A percentile compares a stretch with the other conserved stretches of the same genome.
phyloP scores from a whole-genome alignment of 257 asterid genomes.

The Nicotiana otophora region DNA sequence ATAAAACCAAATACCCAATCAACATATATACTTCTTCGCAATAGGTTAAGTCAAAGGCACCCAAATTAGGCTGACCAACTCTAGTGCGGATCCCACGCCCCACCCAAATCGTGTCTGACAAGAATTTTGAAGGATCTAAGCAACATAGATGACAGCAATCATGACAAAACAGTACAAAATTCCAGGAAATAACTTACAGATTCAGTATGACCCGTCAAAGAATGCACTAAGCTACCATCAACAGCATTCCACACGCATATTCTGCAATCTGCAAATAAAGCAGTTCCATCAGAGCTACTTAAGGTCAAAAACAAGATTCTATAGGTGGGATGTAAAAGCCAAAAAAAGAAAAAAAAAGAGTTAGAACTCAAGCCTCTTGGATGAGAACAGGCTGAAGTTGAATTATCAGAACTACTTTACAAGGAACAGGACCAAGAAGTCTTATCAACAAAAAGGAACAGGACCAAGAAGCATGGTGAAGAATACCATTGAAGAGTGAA shows the following conservation, averaged over 20 bases:
- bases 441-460: too few species aligned
- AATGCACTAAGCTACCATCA: slow-evolving; percentile 98
- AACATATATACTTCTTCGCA: neutral
- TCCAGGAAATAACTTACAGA: slow-evolving; percentile 53
- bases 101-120: neutral
- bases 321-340: neutral
- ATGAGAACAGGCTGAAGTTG: neutral
- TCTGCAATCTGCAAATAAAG: slow-evolving; percentile 72
- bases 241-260: slow-evolving; percentile 99
- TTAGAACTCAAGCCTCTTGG: neutral
- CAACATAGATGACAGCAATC: neutral
- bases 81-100: neutral
- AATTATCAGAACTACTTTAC: neutral
- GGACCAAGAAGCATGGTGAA: neutral
- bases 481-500: neutral
- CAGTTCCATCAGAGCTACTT: neutral
- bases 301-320: neutral
- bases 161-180: neutral
- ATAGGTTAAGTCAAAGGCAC: neutral
- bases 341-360: neutral
- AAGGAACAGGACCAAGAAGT: neutral
- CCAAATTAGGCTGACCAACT: neutral
- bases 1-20: neutral
- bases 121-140: neutral
- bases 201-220: slow-evolving; percentile 90